Base-by-base conservation (phyloP, 345 rosid species). In the Gossypium longicalyx region DNA sequence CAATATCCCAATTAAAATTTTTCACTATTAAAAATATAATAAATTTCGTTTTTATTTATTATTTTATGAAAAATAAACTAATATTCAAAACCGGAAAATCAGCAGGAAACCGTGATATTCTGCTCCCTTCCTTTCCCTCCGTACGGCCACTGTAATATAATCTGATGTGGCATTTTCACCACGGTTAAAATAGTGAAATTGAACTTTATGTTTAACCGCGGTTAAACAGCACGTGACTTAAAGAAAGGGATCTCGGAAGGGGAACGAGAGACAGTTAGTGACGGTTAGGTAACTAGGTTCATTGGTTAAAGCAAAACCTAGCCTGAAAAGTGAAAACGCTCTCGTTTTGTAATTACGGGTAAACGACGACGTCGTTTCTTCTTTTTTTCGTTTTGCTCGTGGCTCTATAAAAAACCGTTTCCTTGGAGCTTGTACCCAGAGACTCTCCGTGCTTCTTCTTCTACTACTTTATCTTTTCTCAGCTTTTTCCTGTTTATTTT, bases 341-440 rank as follows among this genome's bases (percentile, higher is more conserved):
- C 15, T n/a, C 12, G 10, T 38, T 34, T 25, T 23, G 65, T 66
- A 45, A 12, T 20, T 74, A 72, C 38, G 12, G 9, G 13, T 8
- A 6, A 3, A 12, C 81, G 73, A 84, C 85, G 83, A 73, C 82
- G 84, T 80, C 60, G 47, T 44, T 8, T 71, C 15, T 27, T n/a
- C 47, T 16, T 22, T 19, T n/a, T 45, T 27, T 71, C 2, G 41
- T 8, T 63, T 65, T 52, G 67, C 77, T 52, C 68, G 41, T 11
- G 44, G 57, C 70, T 80, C 84, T 83, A 83, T 85, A 87, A 77
- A 57, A 88, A 80, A 79, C 82, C 80, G 82, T 81, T 82, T 75
- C 83, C 82, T 85, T 75, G 88, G 80, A 85, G 83, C 86, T 80
- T 76, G 84, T 44, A 75, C 84, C 79, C 79, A 72, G 84, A 83